Conservation (phyloP, 2,329 filamentous ascomycete species). For the Cadophora sp. region DNA sequence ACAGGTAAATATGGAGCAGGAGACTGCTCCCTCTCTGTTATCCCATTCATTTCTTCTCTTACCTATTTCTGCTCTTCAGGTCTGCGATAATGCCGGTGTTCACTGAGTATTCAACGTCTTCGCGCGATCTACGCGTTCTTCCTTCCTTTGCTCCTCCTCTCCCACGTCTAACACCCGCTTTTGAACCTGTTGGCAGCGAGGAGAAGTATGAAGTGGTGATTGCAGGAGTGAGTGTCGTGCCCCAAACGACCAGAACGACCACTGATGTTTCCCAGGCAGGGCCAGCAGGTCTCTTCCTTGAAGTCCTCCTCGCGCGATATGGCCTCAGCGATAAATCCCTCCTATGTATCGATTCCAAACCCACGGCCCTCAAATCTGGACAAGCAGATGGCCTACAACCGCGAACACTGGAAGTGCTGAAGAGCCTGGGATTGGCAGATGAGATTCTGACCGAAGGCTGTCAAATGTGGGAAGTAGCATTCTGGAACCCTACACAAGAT, state of each 20-base stretch:
- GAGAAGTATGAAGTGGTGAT: constrained; percentile 52
- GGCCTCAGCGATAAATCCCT: constrained; percentile 48
- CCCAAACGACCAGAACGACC: not conserved
- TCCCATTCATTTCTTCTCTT: not conserved
- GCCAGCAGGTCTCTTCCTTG: constrained; percentile 51
- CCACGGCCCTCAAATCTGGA: constrained; percentile 51
- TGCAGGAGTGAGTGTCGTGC: constrained; percentile 43
- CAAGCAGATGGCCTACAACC: constrained; percentile 69
- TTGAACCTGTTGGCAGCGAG: constrained; percentile 26
- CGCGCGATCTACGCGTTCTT: constrained; percentile 49
- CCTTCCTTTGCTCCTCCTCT: constrained; percentile 49
- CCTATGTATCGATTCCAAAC: constrained; percentile 51
- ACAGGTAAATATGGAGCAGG: not conserved
- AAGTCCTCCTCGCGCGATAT: constrained; percentile 51
- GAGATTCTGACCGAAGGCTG: constrained; percentile 60
- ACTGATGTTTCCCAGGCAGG: constrained; percentile 43
- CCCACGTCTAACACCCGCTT: constrained; percentile 44
- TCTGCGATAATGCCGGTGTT: constrained; percentile 47
- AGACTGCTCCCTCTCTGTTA: not conserved
- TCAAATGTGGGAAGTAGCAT: constrained; percentile 61
- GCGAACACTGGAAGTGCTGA: constrained; percentile 65
- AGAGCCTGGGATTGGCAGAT: constrained; percentile 62
- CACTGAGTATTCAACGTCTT: constrained; percentile 44
- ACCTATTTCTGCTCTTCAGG: not conserved
- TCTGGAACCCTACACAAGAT: constrained; percentile 63